phyloP scores from a whole-genome alignment of 108 stramenopile species.

The Phaeodactylum tricornutum region DNA sequence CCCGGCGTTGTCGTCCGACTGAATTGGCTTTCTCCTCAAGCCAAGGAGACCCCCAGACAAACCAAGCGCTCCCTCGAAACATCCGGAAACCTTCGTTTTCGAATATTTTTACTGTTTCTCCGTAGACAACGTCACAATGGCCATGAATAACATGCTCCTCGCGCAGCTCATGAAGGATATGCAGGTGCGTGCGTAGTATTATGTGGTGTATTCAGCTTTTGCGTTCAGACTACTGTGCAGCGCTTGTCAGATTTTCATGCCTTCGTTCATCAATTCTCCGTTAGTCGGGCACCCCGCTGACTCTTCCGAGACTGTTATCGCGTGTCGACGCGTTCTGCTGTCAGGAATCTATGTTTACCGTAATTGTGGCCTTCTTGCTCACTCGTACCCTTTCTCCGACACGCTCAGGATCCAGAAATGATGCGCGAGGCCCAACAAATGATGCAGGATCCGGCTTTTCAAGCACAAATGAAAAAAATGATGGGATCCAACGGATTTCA shows the following conservation, averaged over 20 bases:
- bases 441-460: slow-evolving; percentile 77
- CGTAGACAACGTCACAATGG: slow-evolving; percentile 2
- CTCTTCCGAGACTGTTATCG: too few relatives aligned
- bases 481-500: slow-evolving; percentile 54
- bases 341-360: not conserved
- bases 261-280: too few relatives aligned
- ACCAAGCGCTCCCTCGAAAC: too few relatives aligned
- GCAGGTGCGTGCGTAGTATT: slow-evolving; percentile 59
- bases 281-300: too few relatives aligned
- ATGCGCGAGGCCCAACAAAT: slow-evolving; percentile 76
- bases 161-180: slow-evolving; percentile 82
- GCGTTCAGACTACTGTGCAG: too few relatives aligned
- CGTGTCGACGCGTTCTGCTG: too few relatives aligned
- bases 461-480: slow-evolving; percentile 74
- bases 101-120: not conserved
- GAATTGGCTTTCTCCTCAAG: too few relatives aligned
- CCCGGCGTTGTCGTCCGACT: too few relatives aligned
- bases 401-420: slow-evolving; percentile 75
- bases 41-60: too few relatives aligned
- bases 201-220: too few relatives aligned
- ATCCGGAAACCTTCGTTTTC: too few relatives aligned
- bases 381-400: not conserved
- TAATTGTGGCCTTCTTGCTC: not conserved
- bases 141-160: slow-evolving; percentile 65
- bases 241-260: too few relatives aligned